These are phyloP conservation scores for Backusella circina DNA, from an alignment of 192 early-diverging fungal species.

Conservation along the genomic window DNA sequence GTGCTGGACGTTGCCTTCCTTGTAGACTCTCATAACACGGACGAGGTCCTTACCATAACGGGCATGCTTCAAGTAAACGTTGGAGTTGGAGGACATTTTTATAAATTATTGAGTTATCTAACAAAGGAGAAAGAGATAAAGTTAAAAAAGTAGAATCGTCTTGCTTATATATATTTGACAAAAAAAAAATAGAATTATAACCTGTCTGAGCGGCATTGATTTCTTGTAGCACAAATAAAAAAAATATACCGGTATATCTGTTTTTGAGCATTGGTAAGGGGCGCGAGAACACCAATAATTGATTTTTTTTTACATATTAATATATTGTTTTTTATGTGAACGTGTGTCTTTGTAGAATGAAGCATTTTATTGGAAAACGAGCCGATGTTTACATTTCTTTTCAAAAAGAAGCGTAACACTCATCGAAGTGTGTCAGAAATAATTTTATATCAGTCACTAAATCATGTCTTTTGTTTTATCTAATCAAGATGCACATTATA, in stretches of 20 bases:
- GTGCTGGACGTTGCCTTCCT: conserved; percentile 55
- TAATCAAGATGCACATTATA: no score
- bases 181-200: neutral
- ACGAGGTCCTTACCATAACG: conserved; percentile 79
- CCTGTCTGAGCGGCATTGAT: neutral
- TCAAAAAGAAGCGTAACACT: neutral
- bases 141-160: neutral
- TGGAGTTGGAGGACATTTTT: conserved; percentile 18
- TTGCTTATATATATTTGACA: neutral
- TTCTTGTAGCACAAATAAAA: neutral
- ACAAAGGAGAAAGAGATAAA: neutral
- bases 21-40: conserved; percentile 68
- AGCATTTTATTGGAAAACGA: neutral
- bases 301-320: neutral
- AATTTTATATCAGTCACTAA: no score
- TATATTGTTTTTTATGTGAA: neutral
- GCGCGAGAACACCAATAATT: neutral
- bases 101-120: neutral
- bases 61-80: conserved; percentile 39
- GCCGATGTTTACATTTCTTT: neutral
- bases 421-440: neutral
- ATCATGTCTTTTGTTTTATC: no score
- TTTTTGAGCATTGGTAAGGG: no score
- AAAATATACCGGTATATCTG: conserved; percentile 8
- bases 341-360: neutral